These are phyloP conservation scores for Dipteronia dyeriana DNA, from an alignment of 345 rosid genomes.

Conservation along the genomic window DNA sequence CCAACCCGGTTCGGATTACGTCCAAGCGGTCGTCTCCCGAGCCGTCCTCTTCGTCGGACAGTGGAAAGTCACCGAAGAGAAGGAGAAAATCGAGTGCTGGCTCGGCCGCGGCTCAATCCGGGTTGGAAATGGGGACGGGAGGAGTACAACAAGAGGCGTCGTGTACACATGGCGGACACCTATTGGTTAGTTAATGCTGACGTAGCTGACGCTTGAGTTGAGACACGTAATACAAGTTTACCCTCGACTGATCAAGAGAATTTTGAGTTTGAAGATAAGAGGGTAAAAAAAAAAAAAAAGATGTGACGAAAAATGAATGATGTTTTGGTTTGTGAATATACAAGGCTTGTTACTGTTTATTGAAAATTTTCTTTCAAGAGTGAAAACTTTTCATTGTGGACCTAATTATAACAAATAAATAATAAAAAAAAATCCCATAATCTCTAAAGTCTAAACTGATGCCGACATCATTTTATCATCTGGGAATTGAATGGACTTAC, in stretches of 20 bases:
- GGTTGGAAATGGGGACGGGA: constrained; percentile 28
- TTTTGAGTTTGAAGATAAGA: not conserved
- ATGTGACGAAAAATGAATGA: not conserved
- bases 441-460: no score
- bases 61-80: constrained; percentile 55
- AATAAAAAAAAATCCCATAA: no score
- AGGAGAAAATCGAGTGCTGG: constrained; percentile 45
- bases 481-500: no score
- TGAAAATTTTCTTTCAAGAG: not conserved
- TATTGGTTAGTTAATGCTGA: constrained; percentile 33
- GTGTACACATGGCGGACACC: constrained; percentile 36
- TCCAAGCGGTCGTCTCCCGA: constrained; percentile 72
- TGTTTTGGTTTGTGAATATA: constrained; percentile 1
- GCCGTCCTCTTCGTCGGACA: constrained; percentile 47
- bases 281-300: not conserved
- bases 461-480: no score
- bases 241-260: not conserved
- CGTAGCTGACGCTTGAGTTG: not conserved
- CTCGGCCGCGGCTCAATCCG: constrained; percentile 20
- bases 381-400: no score
- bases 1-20: constrained; percentile 88
- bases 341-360: not conserved
- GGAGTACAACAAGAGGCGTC: constrained; percentile 30
- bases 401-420: no score
- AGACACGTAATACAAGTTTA: not conserved